Evolutionary conservation across 306 rosid species (phyloP).

Genomic region (Fragaria iinumae): DNA sequence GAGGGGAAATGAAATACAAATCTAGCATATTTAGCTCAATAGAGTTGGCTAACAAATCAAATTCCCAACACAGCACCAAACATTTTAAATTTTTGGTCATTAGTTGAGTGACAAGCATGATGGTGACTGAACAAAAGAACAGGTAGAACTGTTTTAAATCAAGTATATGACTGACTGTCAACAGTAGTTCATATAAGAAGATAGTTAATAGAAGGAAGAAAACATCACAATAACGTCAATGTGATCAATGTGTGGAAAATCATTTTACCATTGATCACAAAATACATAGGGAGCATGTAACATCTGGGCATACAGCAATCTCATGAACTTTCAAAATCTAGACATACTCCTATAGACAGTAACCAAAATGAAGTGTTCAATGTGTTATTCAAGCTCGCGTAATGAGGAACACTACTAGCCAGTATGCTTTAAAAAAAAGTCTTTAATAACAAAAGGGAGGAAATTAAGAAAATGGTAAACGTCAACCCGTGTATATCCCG

Average conservation of each 20-base stretch:
- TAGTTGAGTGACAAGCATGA: not conserved
- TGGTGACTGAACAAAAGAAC: not conserved
- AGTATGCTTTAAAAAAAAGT: not conserved
- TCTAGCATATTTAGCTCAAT: not conserved
- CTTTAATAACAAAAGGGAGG: not conserved
- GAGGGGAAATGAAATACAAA: not conserved
- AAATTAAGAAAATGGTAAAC: not conserved
- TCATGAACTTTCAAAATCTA: not conserved
- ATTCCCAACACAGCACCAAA: not conserved
- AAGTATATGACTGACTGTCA: not conserved
- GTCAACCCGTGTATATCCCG: not conserved
- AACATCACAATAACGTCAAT: not conserved
- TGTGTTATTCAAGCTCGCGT: not conserved
- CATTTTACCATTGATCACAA: not conserved
- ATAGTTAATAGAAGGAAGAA: not conserved
- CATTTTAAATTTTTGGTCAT: not conserved
- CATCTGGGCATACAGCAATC: not conserved
- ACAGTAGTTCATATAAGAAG: too few relatives aligned
- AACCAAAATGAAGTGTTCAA: not conserved
- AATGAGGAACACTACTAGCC: constrained; percentile 1
- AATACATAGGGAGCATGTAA: not conserved
- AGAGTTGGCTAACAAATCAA: not conserved
- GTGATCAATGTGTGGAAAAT: not conserved
- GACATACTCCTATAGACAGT: not conserved
- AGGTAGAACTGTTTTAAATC: not conserved